Conservation (phyloP, 257 asterid genomes). For the Rubia yunnanensis region DNA sequence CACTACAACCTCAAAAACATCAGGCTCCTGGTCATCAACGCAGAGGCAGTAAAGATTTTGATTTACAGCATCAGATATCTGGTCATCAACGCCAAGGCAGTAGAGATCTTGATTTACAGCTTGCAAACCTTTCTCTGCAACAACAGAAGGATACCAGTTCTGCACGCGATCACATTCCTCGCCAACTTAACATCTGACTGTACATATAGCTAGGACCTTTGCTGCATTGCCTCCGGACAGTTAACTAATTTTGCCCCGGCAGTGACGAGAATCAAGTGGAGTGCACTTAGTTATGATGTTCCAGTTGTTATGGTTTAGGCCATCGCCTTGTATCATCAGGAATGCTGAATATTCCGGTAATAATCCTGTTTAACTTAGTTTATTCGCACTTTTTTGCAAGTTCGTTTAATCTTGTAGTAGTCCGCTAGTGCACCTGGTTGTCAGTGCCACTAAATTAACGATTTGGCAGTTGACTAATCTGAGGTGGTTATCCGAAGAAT, state of each 20-base stretch:
- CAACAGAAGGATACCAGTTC: slow-evolving; percentile 45
- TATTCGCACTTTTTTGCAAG: not conserved
- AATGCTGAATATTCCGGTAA: slow-evolving; percentile 5
- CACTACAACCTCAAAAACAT: slow-evolving; percentile 35
- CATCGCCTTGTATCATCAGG: slow-evolving; percentile 13
- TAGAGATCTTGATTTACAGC: slow-evolving; percentile 69
- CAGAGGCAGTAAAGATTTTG: slow-evolving; percentile 68
- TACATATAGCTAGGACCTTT: slow-evolving; percentile 20
- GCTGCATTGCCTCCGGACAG: slow-evolving; percentile 22
- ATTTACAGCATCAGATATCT: slow-evolving; percentile 42
- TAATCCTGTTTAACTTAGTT: slow-evolving; percentile 1
- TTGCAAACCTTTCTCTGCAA: slow-evolving; percentile 68
- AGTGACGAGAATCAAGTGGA: slow-evolving; percentile 22
- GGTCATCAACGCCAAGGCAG: slow-evolving; percentile 57
- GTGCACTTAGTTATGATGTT: slow-evolving; percentile 13
- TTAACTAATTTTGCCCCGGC: slow-evolving; percentile 28
- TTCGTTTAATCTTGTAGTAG: slow-evolving; percentile 7
- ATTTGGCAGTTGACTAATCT: slow-evolving; percentile 56
- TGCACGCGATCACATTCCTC: slow-evolving; percentile 39
- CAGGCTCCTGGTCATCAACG: slow-evolving; percentile 48
- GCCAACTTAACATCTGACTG: slow-evolving; percentile 57
- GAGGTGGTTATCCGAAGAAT: slow-evolving; percentile 59
- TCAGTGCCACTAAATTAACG: slow-evolving; percentile 36
- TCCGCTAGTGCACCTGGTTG: slow-evolving; percentile 70
- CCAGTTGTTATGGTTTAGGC: slow-evolving; percentile 7